Conservation (phyloP, 768 basidiomycete genomes). For the Vararia minispora region DNA sequence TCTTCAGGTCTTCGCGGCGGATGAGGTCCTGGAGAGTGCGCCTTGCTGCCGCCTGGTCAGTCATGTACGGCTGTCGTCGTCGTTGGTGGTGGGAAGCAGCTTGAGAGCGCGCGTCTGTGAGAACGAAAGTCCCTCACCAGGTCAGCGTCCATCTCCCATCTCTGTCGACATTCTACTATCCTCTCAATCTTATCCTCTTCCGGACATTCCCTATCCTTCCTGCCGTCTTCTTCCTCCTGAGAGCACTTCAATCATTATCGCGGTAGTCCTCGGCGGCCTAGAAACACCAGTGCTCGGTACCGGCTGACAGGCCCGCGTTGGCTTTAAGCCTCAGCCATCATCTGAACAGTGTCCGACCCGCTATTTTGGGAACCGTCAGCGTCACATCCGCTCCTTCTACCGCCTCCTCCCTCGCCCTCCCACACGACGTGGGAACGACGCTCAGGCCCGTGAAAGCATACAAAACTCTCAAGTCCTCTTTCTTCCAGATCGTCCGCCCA, state of each 20-base stretch:
- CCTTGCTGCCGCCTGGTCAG: conserved; percentile 56
- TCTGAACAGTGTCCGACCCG: no score
- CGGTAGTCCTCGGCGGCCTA: no score
- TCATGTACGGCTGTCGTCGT: no score
- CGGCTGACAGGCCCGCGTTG: no score
- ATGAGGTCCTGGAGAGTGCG: conserved; percentile 66
- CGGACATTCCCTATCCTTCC: conserved; percentile 6
- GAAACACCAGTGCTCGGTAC: no score
- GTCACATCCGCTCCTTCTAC: conserved; percentile 1
- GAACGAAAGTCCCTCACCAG: not conserved
- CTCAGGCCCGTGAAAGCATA: no score
- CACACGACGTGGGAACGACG: no score
- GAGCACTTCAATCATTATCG: no score
- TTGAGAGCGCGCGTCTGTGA: no score
- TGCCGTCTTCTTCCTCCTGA: conserved; percentile 8
- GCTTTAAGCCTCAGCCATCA: no score
- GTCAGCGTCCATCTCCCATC: not conserved
- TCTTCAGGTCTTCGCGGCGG: conserved; percentile 58
- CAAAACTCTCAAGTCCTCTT: conserved; percentile 7
- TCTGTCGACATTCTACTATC: not conserved
- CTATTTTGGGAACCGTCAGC: no score
- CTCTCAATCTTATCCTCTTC: conserved; percentile 3
- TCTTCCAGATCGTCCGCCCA: conserved; percentile 13
- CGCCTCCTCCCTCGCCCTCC: conserved; percentile 3
- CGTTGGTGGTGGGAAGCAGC: not conserved